Conservation (phyloP, 768 basidiomycete genomes). For the Phlegmacium glaucopus region DNA sequence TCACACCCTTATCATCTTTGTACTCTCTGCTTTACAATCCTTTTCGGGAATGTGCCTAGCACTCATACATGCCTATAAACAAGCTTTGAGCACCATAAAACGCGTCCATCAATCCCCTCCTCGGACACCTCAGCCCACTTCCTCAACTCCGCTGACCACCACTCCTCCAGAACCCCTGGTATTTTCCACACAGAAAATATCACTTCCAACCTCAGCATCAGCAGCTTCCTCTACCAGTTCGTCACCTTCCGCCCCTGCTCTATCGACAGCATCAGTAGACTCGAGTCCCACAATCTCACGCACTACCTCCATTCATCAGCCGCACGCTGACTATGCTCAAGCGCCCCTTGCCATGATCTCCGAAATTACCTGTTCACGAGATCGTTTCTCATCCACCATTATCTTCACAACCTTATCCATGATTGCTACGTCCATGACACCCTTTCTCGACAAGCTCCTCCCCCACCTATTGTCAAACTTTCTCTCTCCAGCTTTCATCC, state of each 20-base stretch:
- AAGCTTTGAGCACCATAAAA: slow-evolving; percentile 59
- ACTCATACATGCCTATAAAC: slow-evolving; percentile 67
- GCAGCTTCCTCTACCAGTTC: slow-evolving; percentile 15
- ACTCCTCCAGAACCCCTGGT: slow-evolving; percentile 3
- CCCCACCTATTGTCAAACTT: slow-evolving; percentile 60
- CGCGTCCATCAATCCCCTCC: slow-evolving; percentile 51
- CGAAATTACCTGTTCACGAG: slow-evolving; percentile 42
- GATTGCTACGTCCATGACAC: slow-evolving; percentile 41
- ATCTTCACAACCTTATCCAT: slow-evolving; percentile 45
- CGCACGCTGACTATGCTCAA: slow-evolving; percentile 32
- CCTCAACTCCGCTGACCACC: slow-evolving; percentile 7
- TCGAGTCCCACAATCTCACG: neutral
- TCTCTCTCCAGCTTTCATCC: slow-evolving; percentile 51
- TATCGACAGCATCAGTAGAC: slow-evolving; percentile 5
- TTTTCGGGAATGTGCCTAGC: slow-evolving; percentile 68
- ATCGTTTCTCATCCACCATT: slow-evolving; percentile 46
- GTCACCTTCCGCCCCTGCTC: slow-evolving; percentile 8
- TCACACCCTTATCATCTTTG: slow-evolving; percentile 57
- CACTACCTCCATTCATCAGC: neutral
- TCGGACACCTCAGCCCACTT: slow-evolving; percentile 17
- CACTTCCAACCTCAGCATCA: neutral
- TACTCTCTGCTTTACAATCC: slow-evolving; percentile 72
- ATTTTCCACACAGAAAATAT: slow-evolving; percentile 1
- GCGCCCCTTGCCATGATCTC: slow-evolving; percentile 44
- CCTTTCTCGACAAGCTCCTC: slow-evolving; percentile 70